Evolutionary conservation across 2,329 filamentous ascomycete species (phyloP).

Genomic region (Chrysoporthe austroafricana): DNA sequence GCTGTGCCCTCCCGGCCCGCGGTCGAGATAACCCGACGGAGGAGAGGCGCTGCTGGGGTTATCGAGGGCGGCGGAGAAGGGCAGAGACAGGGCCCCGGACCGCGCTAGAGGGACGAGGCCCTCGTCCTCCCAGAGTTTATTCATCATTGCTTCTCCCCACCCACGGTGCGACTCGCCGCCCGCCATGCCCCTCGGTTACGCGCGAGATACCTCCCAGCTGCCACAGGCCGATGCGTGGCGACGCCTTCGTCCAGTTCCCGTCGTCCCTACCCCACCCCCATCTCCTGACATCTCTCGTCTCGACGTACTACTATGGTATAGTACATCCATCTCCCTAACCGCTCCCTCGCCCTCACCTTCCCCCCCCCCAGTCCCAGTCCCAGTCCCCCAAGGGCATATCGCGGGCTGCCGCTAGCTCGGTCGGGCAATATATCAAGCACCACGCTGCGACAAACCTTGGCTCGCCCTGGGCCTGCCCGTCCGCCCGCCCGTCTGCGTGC

Average conservation of each 20-base stretch:
- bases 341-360: background rate
- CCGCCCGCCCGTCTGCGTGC: background rate
- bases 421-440: conserved; percentile 17
- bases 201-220: conserved; percentile 23
- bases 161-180: conserved; percentile 23
- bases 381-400: conserved; percentile 10
- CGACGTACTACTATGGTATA: background rate
- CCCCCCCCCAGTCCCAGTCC: background rate
- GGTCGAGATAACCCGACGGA: background rate
- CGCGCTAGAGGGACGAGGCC: conserved; percentile 11
- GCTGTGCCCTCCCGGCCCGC: background rate
- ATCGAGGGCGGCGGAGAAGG: background rate
- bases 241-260: conserved; percentile 24
- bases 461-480: conserved; percentile 13
- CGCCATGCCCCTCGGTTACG: conserved; percentile 20
- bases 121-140: conserved; percentile 7
- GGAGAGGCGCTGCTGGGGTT: background rate
- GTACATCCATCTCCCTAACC: background rate
- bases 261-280: conserved; percentile 23
- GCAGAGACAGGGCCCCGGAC: background rate
- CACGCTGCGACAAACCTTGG: conserved; percentile 16
- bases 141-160: conserved; percentile 24
- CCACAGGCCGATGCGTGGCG: conserved; percentile 25
- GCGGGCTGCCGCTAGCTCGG: conserved; percentile 22
- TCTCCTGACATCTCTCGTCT: conserved; percentile 7